Conservation (phyloP, 768 basidiomycete genomes). For the Calocybe indica region DNA sequence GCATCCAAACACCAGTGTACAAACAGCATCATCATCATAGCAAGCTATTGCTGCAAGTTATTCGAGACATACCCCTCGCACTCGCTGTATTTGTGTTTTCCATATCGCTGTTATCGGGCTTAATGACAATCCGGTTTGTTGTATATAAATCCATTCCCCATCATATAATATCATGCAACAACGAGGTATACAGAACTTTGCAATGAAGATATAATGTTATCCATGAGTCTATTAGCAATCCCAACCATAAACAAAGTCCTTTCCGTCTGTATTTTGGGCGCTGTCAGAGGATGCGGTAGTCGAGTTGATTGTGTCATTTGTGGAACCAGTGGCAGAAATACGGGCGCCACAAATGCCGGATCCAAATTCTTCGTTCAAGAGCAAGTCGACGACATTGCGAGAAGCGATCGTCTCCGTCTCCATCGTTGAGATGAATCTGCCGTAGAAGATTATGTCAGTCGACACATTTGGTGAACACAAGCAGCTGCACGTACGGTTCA, state of each 20-base stretch:
- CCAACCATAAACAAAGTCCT: conserved; percentile 64
- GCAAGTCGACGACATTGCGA: conserved; percentile 76
- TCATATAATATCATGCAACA: too few relatives aligned
- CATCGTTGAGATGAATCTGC: conserved; percentile 85
- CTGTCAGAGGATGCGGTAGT: conserved; percentile 3
- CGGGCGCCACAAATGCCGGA: conserved; percentile 60
- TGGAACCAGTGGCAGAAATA: conserved; percentile 15
- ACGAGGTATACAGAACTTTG: too few relatives aligned
- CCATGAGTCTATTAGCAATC: conserved; percentile 46
- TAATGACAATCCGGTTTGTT: too few relatives aligned
- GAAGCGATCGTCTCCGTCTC: conserved; percentile 86
- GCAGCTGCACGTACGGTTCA: conserved; percentile 60
- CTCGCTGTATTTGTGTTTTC: background rate
- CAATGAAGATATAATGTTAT: background rate
- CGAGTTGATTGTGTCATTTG: background rate
- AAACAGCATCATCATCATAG: conserved; percentile 7
- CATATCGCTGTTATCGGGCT: too few relatives aligned
- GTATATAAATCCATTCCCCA: too few relatives aligned
- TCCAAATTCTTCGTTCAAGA: conserved; percentile 68
- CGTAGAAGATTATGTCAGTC: background rate
- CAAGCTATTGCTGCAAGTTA: conserved; percentile 4
- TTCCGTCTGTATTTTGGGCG: conserved; percentile 2
- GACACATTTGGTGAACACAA: conserved; percentile 2
- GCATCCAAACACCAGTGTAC: conserved; percentile 10
- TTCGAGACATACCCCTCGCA: conserved; percentile 10